These are phyloP conservation scores for Avena sativa DNA, from an alignment of 176 grass and related monocot species.

Conservation along the genomic window DNA sequence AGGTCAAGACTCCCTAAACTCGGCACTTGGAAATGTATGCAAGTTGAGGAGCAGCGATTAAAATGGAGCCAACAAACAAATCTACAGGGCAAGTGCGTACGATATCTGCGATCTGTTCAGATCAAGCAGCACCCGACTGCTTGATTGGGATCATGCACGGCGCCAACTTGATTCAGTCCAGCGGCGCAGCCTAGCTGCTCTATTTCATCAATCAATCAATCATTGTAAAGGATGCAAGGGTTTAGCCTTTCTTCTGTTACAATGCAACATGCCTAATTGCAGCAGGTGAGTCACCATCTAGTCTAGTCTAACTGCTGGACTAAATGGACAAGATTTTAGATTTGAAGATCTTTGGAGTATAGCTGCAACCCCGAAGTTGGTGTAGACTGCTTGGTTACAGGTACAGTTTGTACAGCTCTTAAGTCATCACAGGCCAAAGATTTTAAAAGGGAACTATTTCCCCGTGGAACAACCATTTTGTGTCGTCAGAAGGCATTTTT, in stretches of 20 bases:
- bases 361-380: background rate
- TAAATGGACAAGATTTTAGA: constrained; percentile 9
- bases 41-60: constrained; percentile 14
- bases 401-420: too few relatives aligned
- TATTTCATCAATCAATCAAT: constrained; percentile 51
- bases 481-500: background rate
- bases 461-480: background rate
- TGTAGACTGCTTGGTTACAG: background rate
- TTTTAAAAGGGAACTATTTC: constrained; percentile 2
- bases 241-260: constrained; percentile 42
- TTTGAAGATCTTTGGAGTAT: constrained; percentile 34
- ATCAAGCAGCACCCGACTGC: constrained; percentile 51
- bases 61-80: constrained; percentile 1
- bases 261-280: constrained; percentile 28
- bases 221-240: constrained; percentile 31
- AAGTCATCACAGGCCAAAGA: background rate
- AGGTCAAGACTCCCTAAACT: constrained; percentile 14
- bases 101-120: constrained; percentile 33
- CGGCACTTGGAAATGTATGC: constrained; percentile 18
- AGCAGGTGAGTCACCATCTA: constrained; percentile 1
- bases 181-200: constrained; percentile 21
- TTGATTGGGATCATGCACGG: constrained; percentile 17
- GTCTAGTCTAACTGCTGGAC: background rate
- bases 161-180: constrained; percentile 29
- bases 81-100: constrained; percentile 35